These are phyloP conservation scores for Limnanthes douglasii DNA, from an alignment of 345 rosid species.

Conservation along the genomic window DNA sequence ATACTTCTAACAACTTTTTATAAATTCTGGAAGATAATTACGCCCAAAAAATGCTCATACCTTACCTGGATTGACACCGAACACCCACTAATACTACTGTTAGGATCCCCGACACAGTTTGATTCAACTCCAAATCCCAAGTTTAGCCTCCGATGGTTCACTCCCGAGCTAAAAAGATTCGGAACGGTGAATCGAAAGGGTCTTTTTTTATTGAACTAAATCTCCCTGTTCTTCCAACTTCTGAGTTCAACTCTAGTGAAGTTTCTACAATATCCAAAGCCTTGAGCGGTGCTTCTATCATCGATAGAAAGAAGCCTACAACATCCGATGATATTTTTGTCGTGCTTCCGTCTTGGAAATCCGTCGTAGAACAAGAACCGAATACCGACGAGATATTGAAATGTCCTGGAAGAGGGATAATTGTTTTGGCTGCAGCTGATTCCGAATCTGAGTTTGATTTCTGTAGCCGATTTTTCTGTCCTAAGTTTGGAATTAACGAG, in stretches of 20 bases:
- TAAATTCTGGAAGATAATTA: no score
- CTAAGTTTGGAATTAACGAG: constrained; percentile 58
- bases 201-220: constrained; percentile 32
- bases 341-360: constrained; percentile 46
- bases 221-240: constrained; percentile 26
- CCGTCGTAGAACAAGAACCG: constrained; percentile 37
- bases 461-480: constrained; percentile 53
- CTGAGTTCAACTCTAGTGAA: constrained; percentile 20
- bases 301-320: constrained; percentile 35
- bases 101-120: no score
- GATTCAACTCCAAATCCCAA: no score
- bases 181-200: constrained; percentile 13
- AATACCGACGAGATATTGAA: constrained; percentile 27
- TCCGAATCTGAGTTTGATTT: constrained; percentile 46
- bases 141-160: no score
- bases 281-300: constrained; percentile 26
- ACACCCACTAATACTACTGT: no score
- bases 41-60: no score
- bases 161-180: constrained; percentile 45
- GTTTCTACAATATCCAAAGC: constrained; percentile 26
- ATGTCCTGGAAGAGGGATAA: constrained; percentile 38
- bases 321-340: constrained; percentile 25
- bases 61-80: no score
- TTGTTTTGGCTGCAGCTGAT: constrained; percentile 41
- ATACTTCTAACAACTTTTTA: no score